These are phyloP conservation scores for Geosmithia putterillii DNA, from an alignment of 2,329 filamentous ascomycete genomes.

Conservation along the genomic window DNA sequence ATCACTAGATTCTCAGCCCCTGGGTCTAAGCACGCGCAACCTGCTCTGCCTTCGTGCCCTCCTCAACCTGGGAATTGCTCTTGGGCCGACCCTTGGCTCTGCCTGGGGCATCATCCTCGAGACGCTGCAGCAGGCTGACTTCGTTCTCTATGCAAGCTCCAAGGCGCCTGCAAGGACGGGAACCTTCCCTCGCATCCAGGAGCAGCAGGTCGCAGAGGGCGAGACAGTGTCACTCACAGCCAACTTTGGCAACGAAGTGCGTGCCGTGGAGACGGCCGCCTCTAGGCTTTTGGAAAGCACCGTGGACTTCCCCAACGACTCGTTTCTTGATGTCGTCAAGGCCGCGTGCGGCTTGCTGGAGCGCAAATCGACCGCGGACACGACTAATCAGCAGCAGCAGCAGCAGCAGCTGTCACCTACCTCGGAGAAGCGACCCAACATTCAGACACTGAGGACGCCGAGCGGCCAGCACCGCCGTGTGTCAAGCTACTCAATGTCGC, in stretches of 20 bases:
- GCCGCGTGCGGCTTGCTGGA: constrained; percentile 64
- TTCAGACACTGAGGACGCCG: constrained; percentile 20
- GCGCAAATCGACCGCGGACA: constrained; percentile 11
- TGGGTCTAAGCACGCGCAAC: constrained; percentile 73
- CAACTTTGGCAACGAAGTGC: constrained; percentile 69
- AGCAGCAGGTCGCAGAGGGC: constrained; percentile 35
- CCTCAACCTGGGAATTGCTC: constrained; percentile 87
- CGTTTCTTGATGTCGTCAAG: constrained; percentile 66
- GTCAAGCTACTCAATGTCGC: constrained; percentile 30
- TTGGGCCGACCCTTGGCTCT: constrained; percentile 73
- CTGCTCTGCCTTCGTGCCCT: constrained; percentile 80
- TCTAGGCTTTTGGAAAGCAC: constrained; percentile 84
- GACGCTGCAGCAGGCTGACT: constrained; percentile 84
- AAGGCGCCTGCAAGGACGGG: constrained; percentile 40
- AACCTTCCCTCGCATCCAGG: constrained; percentile 26
- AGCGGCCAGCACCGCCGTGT: constrained; percentile 29
- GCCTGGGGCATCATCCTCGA: constrained; percentile 90
- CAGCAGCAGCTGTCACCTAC: neutral
- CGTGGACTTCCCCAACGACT: constrained; percentile 71
- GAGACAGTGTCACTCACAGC: constrained; percentile 39
- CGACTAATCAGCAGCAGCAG: constrained; percentile 5
- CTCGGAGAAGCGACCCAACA: constrained; percentile 4
- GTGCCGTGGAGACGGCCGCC: constrained; percentile 80
- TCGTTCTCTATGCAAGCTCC: constrained; percentile 60
- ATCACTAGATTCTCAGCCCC: constrained; percentile 34